phyloP scores from a whole-genome alignment of 2,329 filamentous ascomycete species.

The Cladobotryum protrusum region DNA sequence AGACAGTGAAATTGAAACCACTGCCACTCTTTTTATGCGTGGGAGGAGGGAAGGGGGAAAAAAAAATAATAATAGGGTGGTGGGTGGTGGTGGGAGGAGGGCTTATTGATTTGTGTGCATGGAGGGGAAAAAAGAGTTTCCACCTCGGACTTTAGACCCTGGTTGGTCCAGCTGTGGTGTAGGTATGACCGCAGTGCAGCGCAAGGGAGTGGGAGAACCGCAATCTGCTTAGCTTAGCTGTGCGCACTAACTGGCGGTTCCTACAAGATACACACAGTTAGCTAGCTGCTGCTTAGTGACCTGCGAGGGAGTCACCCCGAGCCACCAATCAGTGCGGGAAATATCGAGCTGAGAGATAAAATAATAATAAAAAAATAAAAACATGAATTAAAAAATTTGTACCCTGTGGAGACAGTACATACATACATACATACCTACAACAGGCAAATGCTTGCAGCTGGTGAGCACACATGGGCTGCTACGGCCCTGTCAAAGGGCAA shows the following conservation, averaged over 20 bases:
- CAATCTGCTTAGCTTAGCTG: no score
- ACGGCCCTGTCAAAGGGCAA: background rate
- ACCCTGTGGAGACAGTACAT: background rate
- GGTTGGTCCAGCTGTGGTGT: no score
- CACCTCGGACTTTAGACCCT: no score
- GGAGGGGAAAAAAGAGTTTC: no score
- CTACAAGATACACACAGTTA: no score
- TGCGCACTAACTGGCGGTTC: no score
- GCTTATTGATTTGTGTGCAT: no score
- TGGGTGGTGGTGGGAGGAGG: background rate
- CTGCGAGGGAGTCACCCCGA: slow-evolving; percentile 19
- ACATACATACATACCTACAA: background rate
- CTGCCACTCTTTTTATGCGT: slow-evolving; percentile 37
- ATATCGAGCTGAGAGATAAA: background rate
- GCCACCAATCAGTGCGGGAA: slow-evolving; percentile 9
- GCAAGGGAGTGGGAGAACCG: no score
- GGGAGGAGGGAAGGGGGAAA: background rate
- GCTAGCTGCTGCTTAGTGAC: no score
- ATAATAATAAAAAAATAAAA: background rate
- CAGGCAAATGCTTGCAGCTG: background rate
- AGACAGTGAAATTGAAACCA: slow-evolving; percentile 31
- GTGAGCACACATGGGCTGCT: background rate
- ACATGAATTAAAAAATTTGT: background rate
- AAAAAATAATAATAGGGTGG: background rate
- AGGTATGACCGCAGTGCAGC: no score